A percentile compares a stretch with the other conserved stretches of the same genome.
Conservation (phyloP, 108 stramenopile genomes). For the Nannochloropsis salina region DNA sequence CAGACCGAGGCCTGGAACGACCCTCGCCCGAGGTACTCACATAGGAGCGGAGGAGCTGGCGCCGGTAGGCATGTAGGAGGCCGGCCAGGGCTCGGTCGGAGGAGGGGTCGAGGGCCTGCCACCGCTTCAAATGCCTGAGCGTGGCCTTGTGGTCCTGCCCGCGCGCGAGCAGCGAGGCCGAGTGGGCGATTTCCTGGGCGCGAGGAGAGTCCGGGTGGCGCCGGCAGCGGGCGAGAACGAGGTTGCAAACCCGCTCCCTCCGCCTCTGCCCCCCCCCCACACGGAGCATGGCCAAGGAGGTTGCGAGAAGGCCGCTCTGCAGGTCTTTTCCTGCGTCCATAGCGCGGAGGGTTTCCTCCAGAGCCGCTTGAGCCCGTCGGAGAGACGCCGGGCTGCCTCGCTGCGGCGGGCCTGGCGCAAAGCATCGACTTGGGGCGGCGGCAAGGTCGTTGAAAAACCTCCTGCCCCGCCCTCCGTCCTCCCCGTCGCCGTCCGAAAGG, state of each 20-base stretch:
- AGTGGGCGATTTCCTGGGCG: neutral
- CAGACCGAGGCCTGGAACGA: neutral
- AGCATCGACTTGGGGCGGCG: neutral
- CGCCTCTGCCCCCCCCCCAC: neutral
- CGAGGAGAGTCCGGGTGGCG: neutral
- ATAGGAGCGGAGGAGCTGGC: slow-evolving; percentile 1
- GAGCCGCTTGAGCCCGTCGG: neutral
- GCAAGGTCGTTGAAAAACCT: neutral
- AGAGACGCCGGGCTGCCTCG: neutral
- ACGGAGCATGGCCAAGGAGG: neutral
- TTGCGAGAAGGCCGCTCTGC: neutral
- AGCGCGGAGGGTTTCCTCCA: neutral
- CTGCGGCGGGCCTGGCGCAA: neutral
- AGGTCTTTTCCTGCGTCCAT: neutral
- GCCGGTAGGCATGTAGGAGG: neutral
- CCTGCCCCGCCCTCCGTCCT: neutral
- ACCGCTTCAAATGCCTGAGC: neutral
- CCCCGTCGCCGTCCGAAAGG: neutral
- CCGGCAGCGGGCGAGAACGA: neutral
- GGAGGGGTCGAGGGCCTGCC: neutral
- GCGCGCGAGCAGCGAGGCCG: neutral
- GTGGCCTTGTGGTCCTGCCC: neutral
- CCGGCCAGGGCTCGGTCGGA: neutral
- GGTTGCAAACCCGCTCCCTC: neutral
- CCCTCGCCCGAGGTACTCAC: neutral